A percentile compares a stretch with the other conserved stretches of the same genome.
Evolutionary conservation across 2,329 filamentous ascomycete species (phyloP).

Genomic region (Endocalyx cinctus): DNA sequence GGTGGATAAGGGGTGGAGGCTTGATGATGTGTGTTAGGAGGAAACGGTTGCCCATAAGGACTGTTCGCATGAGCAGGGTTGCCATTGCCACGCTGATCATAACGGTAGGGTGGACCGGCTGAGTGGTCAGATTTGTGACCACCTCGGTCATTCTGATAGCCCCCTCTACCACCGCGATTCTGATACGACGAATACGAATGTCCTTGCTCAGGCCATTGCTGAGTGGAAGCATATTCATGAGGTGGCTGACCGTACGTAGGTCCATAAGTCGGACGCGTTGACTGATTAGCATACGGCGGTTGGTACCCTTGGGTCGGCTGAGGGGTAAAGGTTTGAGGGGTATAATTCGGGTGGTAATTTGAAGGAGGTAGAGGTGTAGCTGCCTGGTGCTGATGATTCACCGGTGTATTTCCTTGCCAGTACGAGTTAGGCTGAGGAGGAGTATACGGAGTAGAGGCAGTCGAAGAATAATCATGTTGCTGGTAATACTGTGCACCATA

Average conservation of each 20-base stretch:
- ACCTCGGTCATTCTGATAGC: conserved; percentile 40
- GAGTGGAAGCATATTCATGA: conserved; percentile 32
- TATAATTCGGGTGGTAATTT: conserved; percentile 26
- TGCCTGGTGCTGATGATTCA: conserved; percentile 19
- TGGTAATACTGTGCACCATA: conserved; percentile 24
- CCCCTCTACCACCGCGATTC: conserved; percentile 36
- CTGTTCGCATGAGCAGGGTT: conserved; percentile 29
- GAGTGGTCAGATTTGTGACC: conserved; percentile 28
- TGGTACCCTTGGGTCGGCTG: conserved; percentile 35
- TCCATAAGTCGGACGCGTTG: conserved; percentile 30
- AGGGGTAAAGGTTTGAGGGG: conserved; percentile 42
- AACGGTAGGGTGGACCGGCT: no score
- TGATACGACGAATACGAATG: conserved; percentile 25
- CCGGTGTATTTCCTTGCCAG: conserved; percentile 27
- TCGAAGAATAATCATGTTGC: conserved; percentile 21
- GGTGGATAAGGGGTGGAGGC: conserved; percentile 28
- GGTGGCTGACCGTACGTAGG: conserved; percentile 36
- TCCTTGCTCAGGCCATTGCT: conserved; percentile 37
- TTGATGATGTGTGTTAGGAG: conserved; percentile 36
- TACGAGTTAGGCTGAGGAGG: conserved; percentile 24
- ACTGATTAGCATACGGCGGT: conserved; percentile 28
- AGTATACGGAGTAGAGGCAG: conserved; percentile 19
- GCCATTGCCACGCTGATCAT: no score
- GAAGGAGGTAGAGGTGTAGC: conserved; percentile 42
- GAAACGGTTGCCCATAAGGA: conserved; percentile 20